Percentiles rank a stretch among this genome's conserved stretches.
phyloP scores from a whole-genome alignment of 305 asterid genomes.

The Petunia hybrid region DNA sequence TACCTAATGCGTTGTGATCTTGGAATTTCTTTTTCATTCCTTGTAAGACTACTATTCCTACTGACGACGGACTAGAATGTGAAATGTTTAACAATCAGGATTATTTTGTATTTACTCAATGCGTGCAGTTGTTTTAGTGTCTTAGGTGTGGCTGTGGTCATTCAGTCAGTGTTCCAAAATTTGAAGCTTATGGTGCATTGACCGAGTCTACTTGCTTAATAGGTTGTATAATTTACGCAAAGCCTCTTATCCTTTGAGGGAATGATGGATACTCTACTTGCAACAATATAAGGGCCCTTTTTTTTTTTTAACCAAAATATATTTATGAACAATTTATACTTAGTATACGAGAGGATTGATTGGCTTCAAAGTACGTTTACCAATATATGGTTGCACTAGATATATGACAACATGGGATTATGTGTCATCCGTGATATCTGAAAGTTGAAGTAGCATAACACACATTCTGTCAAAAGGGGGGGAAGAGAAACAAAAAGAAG shows the following conservation, averaged over 20 bases:
- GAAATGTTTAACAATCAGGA: not conserved
- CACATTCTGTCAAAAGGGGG: not conserved
- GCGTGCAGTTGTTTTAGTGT: not conserved
- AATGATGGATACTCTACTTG: constrained; percentile 21
- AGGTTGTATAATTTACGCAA: not conserved
- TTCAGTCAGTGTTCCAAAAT: constrained; percentile 6
- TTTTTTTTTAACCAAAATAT: not conserved
- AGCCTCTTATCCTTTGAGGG: not conserved
- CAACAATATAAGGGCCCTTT: not conserved
- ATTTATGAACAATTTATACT: not conserved
- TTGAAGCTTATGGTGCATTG: not conserved
- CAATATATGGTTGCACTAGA: not conserved
- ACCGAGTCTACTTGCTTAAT: not conserved
- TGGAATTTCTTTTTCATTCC: constrained; percentile 7
- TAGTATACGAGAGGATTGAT: constrained; percentile 13
- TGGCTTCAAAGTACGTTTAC: not conserved
- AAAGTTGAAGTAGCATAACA: not conserved
- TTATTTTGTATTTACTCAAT: not conserved
- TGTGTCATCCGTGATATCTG: not conserved
- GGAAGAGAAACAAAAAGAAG: not conserved
- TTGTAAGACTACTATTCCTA: not conserved
- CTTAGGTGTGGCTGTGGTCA: not conserved
- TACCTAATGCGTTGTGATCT: not conserved
- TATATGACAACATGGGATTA: constrained; percentile 6
- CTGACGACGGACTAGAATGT: not conserved